Evolutionary conservation across 768 basidiomycete genomes (phyloP), one percentile per base, ranked within the genome.

Genomic region (Calocera viscosa): DNA sequence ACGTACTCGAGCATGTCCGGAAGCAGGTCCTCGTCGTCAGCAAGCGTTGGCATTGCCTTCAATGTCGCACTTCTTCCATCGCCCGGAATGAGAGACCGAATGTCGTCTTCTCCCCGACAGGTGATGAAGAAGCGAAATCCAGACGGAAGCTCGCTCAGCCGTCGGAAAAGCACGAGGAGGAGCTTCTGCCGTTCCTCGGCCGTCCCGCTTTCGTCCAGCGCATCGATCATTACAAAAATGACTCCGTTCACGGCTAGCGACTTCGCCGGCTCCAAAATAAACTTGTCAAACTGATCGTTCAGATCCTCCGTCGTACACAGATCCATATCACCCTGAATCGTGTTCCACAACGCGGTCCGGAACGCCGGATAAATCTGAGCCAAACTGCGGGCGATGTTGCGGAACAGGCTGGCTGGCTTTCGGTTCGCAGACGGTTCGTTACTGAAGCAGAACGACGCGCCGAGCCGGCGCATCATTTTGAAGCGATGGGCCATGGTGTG

Each of bases 391-490:
- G 70, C 69, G 22, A 71, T 65, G 24, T 66, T 71, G 16, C 67
- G 49, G 60, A 71, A 67, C 12, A 71, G 38, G 33, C 43, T 47
- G 5, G 5, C 43, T 3, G 33, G 41, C 16, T 32, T 49, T 2
- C 32, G 33, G 14, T 24, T 10, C 10, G 35, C 14, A 14, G 14
- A 38, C 14, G 5, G 7, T 5, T 32, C 53, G 12, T 68, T 41
- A 2, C 34, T 30, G 66, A 70, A 71, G 39, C 35, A 68, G 65
- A 68, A 70, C 1, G 65, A 65, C 19, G 69, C 70, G 0, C 67
- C 70, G 5, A 71, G 67, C n/a, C 68, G 49, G 19, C 39, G 22
- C 28, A 43, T 39, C 14, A 7, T 34, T 1, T 28, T 19, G 35
- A 65, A 66, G 7, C 32, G 34, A 19, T 22, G 2, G 1, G 68